phyloP scores from a whole-genome alignment of 495 filamentous ascomycete genomes.

The Aspergillus sclerotiicarbonarius region DNA sequence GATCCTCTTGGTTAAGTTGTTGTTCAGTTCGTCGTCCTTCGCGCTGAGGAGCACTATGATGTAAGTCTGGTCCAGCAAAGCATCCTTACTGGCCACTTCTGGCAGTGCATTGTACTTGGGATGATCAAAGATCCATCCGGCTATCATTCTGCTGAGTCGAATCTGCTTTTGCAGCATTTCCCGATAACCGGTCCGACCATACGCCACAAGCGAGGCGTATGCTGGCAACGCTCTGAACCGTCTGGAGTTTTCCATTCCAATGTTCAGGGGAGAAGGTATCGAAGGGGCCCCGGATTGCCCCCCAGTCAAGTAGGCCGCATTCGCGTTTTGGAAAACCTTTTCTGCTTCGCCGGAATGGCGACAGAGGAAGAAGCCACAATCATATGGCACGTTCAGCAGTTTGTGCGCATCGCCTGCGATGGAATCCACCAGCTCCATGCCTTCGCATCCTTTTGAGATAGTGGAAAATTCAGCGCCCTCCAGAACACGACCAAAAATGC shows the following conservation, averaged over 20 bases:
- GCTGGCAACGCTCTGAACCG: slow-evolving; percentile 87
- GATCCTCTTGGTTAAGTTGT: slow-evolving; percentile 62
- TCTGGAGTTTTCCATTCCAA: slow-evolving; percentile 87
- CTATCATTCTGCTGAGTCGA: slow-evolving; percentile 63
- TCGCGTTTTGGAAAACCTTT: slow-evolving; percentile 76
- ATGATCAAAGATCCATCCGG: slow-evolving; percentile 57
- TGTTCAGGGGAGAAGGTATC: slow-evolving; percentile 81
- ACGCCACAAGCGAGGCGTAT: slow-evolving; percentile 74
- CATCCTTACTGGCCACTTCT: slow-evolving; percentile 26
- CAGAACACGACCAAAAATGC: slow-evolving; percentile 72
- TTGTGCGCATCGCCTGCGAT: slow-evolving; percentile 88
- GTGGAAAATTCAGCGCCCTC: slow-evolving; percentile 57
- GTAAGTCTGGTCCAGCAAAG: slow-evolving; percentile 52
- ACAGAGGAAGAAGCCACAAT: slow-evolving; percentile 86
- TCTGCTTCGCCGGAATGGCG: slow-evolving; percentile 54
- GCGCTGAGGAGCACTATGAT: slow-evolving; percentile 83
- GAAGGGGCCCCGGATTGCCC: slow-evolving; percentile 26
- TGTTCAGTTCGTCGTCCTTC: slow-evolving; percentile 64
- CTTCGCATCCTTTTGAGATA: slow-evolving; percentile 55
- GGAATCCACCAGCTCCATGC: slow-evolving; percentile 82
- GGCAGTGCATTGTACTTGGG: slow-evolving; percentile 67
- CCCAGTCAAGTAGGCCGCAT: slow-evolving; percentile 75
- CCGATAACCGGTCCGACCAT: slow-evolving; percentile 68
- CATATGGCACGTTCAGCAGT: slow-evolving; percentile 93
- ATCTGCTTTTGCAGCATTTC: slow-evolving; percentile 73